Base-by-base conservation (phyloP, 2,329 filamentous ascomycete genomes). In the Penicillium sp. region DNA sequence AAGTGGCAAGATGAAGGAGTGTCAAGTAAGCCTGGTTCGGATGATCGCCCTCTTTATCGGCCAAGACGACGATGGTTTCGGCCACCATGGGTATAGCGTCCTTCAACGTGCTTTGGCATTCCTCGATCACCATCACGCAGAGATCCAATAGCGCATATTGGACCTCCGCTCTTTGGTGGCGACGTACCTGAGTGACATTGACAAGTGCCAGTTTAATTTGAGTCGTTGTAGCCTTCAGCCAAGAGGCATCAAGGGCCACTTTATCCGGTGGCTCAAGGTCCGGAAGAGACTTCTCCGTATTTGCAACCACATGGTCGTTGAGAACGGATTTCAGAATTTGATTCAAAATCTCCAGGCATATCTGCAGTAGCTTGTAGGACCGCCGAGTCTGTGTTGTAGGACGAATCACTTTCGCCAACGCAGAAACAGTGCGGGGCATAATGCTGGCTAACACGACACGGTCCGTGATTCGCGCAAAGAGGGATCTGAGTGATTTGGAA, bases 131-230 rank as follows among this genome's bases (percentile, higher is more conserved):
- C 50, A 83, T 82, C 17, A 94, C 78, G 70, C 92, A 97, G 1
- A 98, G 78, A 31, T 81, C 82, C 41, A 89, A 81, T 1, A 97
- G 79, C 5, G 88, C 86, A 34, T 81, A 77, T 55, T 85, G 86
- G 20, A 98, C 88, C 54, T 92, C 87, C 4, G 78, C 70, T 37
- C 89, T 86, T 48, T 89, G 84, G 71, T 94, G 88, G 41, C 81
- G 85, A 15, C 90, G 88, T 35, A 97, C 75, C 67, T 89, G 92
- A 63, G 95, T 81, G 17, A 97, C 83, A 39, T 88, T 90, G 4
- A 88, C 86, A 15, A 99, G 79, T 1, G 92, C 93, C 55, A 95
- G 83, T 71, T 93, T 94, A 56, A 98, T 84, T 72, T 98, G 93
- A 1, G 84, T 83, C 2, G 87, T 81, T 2, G 94, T 96, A 7